Conservation (phyloP, 306 rosid genomes). For the Lathyrus oleraceus region DNA sequence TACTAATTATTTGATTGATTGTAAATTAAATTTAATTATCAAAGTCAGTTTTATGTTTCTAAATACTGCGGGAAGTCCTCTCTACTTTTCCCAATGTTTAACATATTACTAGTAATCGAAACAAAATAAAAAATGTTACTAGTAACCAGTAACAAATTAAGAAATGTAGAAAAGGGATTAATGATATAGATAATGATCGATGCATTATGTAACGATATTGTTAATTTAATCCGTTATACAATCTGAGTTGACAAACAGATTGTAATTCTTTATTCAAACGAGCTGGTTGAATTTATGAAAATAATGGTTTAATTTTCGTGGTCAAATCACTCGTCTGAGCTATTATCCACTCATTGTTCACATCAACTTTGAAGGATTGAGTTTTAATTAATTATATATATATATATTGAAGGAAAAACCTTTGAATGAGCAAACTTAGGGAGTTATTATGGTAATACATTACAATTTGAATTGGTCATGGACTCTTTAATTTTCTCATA, state of each 20-base stretch:
- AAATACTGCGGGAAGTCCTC: no score
- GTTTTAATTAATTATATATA: neutral
- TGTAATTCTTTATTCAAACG: neutral
- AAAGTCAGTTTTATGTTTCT: no score
- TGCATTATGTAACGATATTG: neutral
- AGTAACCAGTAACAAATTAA: no score
- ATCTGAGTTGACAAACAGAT: neutral
- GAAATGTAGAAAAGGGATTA: no score
- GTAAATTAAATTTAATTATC: no score
- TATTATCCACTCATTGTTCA: neutral
- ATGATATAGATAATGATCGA: no score
- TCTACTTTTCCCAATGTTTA: no score
- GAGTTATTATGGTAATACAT: neutral
- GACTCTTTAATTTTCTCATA: neutral
- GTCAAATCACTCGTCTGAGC: neutral
- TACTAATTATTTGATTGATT: no score
- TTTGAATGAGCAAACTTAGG: neutral
- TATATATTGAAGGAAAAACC: neutral
- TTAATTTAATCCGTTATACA: neutral
- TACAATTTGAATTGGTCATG: neutral
- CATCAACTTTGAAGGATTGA: neutral
- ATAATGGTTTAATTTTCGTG: neutral
- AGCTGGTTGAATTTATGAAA: neutral
- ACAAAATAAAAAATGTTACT: no score
- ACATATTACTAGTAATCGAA: no score